Evolutionary conservation across 2,329 filamentous ascomycete genomes (phyloP).

Genomic region (Botrytis paeoniae): DNA sequence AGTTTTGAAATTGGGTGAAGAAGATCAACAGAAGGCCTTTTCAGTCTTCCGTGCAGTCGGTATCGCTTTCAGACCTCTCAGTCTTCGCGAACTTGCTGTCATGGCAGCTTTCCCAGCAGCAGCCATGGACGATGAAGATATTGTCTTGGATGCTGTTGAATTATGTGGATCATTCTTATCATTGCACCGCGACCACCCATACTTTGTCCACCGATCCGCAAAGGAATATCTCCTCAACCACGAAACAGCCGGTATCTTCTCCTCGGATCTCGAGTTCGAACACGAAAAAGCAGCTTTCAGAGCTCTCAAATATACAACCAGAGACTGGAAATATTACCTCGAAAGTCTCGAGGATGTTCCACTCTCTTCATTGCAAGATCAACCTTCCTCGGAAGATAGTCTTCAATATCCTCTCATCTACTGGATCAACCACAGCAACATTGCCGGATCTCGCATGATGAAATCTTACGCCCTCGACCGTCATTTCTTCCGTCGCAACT

Average conservation of each 20-base stretch:
- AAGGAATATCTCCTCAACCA: constrained; percentile 18
- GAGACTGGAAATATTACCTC: constrained; percentile 19
- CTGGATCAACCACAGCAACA: constrained; percentile 20
- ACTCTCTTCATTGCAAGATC: constrained; percentile 18
- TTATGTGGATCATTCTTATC: constrained; percentile 18
- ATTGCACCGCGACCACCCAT: constrained; percentile 15
- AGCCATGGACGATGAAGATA: constrained; percentile 15
- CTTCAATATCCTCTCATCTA: constrained; percentile 20
- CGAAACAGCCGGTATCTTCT: constrained; percentile 18
- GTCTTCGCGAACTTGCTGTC: constrained; percentile 16
- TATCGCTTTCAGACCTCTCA: constrained; percentile 20
- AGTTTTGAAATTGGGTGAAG: constrained; percentile 9
- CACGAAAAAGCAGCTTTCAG: constrained; percentile 19
- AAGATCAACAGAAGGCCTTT: constrained; percentile 18
- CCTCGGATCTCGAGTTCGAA: constrained; percentile 18
- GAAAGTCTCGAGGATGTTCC: constrained; percentile 19
- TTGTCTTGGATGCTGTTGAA: constrained; percentile 13
- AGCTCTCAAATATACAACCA: constrained; percentile 17
- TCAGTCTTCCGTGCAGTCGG: constrained; percentile 18
- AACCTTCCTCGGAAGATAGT: constrained; percentile 19
- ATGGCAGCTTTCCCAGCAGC: constrained; percentile 16
- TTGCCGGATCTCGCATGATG: constrained; percentile 15
- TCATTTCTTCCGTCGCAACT: constrained; percentile 18
- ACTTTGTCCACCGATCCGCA: constrained; percentile 19
- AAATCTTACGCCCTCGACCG: constrained; percentile 17